Base-by-base conservation (phyloP, 225 moss, liverwort and hornwort species). In the Climacium dendroides region DNA sequence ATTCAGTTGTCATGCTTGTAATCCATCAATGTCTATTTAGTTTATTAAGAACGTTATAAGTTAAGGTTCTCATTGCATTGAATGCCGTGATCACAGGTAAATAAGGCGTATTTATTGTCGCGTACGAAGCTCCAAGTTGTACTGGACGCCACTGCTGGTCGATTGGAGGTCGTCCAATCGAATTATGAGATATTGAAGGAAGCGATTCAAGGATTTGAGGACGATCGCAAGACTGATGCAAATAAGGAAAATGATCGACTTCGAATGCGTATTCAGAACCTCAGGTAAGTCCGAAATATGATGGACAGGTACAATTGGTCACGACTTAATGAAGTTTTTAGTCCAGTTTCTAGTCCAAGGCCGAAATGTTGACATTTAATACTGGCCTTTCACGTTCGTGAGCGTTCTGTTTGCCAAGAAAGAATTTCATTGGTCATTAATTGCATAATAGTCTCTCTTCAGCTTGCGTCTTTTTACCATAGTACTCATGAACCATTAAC, bases 41-140 rank as follows among this genome's bases (percentile, higher is more conserved):
- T 77, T 65, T 13, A 41, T 72, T 11, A 22, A 62, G 41, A 60
- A 32, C 35, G 41, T 55, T 64, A 41, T 47, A 35, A 69, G 80
- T 25, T 55, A 47, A 47, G 59, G 41, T 41, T 86, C 35, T 45
- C 25, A 48, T 73, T 67, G 48, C 45, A 65, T 65, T 52, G 48
- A 30, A 74, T 84, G 76, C 50, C 65, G 23, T 84, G 77, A 79
- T 61, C 79, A 81, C 90, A 98, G 98, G 90, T 94, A 78, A 92
- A 87, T 84, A 87, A 77, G 55, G 82, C 79, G 23, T 90, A 93
- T 87, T 88, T 95, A 61, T 81, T 80, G 76, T 88, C 92, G 73
- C 96, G 94, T 85, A 89, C 89, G 80, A 96, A 96, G 87, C 91
- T 98, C 41, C 90, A 90, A 89, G 57, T 90, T 52, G 88, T 79